A percentile compares a stretch with the other conserved stretches of the same genome.
phyloP scores from a whole-genome alignment of 1,284 basidiomycete genomes.

The Schizopora paradoxa region DNA sequence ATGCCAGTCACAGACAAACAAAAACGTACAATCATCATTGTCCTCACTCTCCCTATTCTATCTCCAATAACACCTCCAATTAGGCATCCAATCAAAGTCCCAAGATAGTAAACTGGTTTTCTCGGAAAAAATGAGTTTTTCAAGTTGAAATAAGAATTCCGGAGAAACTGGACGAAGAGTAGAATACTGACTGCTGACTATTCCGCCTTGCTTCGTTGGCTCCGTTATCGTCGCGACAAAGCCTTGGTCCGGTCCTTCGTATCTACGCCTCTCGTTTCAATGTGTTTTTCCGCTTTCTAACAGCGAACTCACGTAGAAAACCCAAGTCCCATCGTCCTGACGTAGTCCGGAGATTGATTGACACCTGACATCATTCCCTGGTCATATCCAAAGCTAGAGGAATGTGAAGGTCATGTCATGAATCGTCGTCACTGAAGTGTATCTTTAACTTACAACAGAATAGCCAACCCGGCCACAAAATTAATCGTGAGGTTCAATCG shows the following conservation, averaged over 20 bases:
- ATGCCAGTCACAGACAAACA: constrained; percentile 1
- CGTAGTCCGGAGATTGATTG: constrained; percentile 45
- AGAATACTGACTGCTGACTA: constrained; percentile 37
- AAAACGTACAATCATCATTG: constrained; percentile 34
- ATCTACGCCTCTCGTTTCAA: constrained; percentile 35
- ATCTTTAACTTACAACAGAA: constrained; percentile 39
- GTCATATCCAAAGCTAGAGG: constrained; percentile 45
- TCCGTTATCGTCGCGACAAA: constrained; percentile 45
- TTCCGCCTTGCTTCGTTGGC: constrained; percentile 46
- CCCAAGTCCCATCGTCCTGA: constrained; percentile 38
- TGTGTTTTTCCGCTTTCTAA: neutral
- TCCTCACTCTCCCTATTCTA: constrained; percentile 41
- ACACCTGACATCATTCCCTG: constrained; percentile 55
- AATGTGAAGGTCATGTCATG: neutral
- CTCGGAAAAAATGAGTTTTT: constrained; percentile 8
- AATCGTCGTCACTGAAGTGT: too few species aligned
- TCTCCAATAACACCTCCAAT: constrained; percentile 42
- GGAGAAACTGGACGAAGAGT: constrained; percentile 15
- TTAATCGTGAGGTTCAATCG: constrained; percentile 30
- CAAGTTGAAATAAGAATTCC: neutral
- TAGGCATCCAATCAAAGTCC: constrained; percentile 44
- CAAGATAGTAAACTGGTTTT: constrained; percentile 39
- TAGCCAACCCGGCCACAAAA: constrained; percentile 40
- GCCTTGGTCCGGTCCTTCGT: constrained; percentile 39
- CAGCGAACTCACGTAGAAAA: constrained; percentile 30